Evolutionary conservation across 345 rosid species (phyloP), one percentile per base, ranked within the genome.

Genomic region (Citrus inodora): DNA sequence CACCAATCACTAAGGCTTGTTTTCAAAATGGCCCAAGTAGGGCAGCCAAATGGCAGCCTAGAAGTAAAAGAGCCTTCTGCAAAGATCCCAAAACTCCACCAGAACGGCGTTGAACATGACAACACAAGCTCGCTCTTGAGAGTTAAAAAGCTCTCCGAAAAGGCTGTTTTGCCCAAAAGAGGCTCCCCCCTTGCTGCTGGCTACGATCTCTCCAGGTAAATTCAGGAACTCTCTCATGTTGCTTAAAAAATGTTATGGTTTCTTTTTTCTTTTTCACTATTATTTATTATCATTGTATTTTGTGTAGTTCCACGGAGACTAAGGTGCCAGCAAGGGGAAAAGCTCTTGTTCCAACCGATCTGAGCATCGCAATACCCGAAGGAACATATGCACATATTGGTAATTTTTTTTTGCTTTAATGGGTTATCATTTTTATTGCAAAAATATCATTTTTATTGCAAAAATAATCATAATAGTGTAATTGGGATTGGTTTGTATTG

Each of bases 291-390:
- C 0, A 3, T 73, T 17, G 10, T 4, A n/a, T n/a, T 55, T 35
- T 21, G 9, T 22, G 9, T 76, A 95, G 94, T 33, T 95, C 97
- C 10, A 48, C 78, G 4, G 92, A 87, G 76, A 78, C 88, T 0
- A 90, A 86, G 66, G 98, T 96, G 46, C 94, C 97, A 2, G 95
- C 93, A 14, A 84, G 97, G 82, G 99, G 98, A 4, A 95, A 89
- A 53, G 92, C 92, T 1, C 90, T 95, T 11, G 80, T 92, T 63
- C 93, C 93, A 1, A 95, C 97, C 0, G 93, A 92, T 84, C 86
- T 95, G 17, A 91, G 97, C 81, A 85, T 95, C 53, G 89, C 95
- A 1, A 78, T 93, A 1, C 86, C 88, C 0, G 84, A 80, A 73
- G 89, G 93, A 42, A 85, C 93, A 3, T 89, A 89, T 63, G 91